These are phyloP conservation scores for Globisporangium emineosum DNA, from an alignment of 352 stramenopile species.

Conservation along the genomic window DNA sequence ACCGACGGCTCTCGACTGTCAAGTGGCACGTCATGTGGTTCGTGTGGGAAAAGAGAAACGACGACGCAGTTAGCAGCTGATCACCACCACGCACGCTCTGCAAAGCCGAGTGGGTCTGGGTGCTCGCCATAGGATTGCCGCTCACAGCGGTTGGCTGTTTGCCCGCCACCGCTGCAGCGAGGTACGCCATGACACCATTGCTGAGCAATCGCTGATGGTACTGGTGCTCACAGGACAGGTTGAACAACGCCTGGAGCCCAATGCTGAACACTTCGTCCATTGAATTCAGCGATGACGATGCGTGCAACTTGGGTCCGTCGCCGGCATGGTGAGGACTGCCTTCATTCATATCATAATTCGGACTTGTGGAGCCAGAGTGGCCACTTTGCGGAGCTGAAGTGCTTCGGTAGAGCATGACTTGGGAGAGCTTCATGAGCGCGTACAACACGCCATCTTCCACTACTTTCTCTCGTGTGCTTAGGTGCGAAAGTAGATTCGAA, in stretches of 20 bases:
- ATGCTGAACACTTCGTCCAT: conserved; percentile 68
- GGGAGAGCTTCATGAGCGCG: conserved; percentile 75
- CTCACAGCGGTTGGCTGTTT: conserved; percentile 17
- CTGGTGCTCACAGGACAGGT: conserved; percentile 62
- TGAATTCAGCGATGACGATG: background rate
- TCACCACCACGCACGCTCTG: background rate
- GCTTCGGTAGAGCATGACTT: conserved; percentile 36
- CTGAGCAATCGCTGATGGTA: conserved; percentile 70
- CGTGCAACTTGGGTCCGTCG: background rate
- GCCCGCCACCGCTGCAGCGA: conserved; percentile 44
- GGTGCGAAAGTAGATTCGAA: conserved; percentile 70
- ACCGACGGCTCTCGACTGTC: conserved; percentile 42
- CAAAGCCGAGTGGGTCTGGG: conserved; percentile 4
- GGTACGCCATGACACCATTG: conserved; percentile 70
- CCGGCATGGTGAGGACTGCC: background rate
- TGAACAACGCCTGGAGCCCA: conserved; percentile 72
- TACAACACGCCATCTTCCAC: conserved; percentile 80
- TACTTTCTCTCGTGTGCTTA: conserved; percentile 42
- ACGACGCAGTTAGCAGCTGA: conserved; percentile 14
- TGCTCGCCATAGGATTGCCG: background rate
- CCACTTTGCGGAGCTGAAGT: conserved; percentile 5
- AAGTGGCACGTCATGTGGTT: conserved; percentile 18
- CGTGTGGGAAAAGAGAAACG: conserved; percentile 13
- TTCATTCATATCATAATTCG: background rate
- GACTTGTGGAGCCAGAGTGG: conserved; percentile 3